phyloP scores from a whole-genome alignment of 495 filamentous ascomycete genomes.

The Aspergillus incahuasiensis region DNA sequence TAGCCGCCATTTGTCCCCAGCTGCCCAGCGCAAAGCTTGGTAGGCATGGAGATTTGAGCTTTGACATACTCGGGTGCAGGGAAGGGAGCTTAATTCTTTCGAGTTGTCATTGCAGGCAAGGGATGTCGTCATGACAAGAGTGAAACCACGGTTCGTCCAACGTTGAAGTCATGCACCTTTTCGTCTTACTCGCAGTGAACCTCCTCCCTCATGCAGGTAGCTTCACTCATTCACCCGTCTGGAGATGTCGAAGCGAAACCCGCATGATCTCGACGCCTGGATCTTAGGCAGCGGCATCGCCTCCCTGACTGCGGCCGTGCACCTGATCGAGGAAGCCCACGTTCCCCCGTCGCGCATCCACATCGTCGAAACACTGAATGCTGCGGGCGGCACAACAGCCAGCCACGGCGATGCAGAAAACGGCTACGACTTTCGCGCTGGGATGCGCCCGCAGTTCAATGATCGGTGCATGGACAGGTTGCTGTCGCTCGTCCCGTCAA shows the following conservation, averaged over 20 bases:
- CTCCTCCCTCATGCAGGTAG: too few relatives aligned
- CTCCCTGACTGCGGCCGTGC: conserved; percentile 37
- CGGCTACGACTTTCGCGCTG: conserved; percentile 38
- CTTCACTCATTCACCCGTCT: background rate
- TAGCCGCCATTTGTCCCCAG: conserved; percentile 3
- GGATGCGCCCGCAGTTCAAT: conserved; percentile 33
- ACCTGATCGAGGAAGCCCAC: conserved; percentile 41
- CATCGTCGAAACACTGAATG: conserved; percentile 32
- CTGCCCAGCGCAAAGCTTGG: background rate
- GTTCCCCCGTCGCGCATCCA: conserved; percentile 37
- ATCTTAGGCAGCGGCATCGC: conserved; percentile 40
- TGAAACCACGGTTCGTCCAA: conserved; percentile 1
- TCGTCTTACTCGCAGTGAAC: too few relatives aligned
- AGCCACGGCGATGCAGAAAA: conserved; percentile 29
- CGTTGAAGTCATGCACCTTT: background rate
- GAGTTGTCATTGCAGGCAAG: background rate
- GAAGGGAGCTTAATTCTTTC: too few relatives aligned
- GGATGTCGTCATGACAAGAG: background rate
- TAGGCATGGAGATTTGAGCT: background rate
- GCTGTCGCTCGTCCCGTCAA: conserved; percentile 32
- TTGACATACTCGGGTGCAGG: background rate
- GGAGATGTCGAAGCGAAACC: background rate
- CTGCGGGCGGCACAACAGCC: conserved; percentile 31
- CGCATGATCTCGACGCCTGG: conserved; percentile 23
- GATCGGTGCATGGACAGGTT: conserved; percentile 34